Percentiles rank a stretch among this genome's conserved stretches.
Evolutionary conservation across 805 yeast species (phyloP).

Genomic region (Martiniozyma abietophila): DNA sequence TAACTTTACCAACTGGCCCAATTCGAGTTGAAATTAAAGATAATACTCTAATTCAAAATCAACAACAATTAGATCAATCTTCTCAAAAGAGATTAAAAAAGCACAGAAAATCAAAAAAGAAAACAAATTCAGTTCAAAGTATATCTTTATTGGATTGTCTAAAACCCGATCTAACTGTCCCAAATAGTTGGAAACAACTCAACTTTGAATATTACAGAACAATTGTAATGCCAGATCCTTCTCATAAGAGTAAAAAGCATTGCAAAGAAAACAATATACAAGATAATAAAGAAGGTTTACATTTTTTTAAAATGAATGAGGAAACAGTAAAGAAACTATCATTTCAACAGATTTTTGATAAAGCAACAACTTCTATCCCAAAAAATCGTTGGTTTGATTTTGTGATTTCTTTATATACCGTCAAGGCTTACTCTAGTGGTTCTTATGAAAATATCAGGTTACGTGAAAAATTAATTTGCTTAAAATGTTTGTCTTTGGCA

Average conservation of each 20-base stretch:
- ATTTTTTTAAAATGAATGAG: conserved; percentile 41
- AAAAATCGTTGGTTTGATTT: conserved; percentile 55
- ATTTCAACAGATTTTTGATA: conserved; percentile 54
- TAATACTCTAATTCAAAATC: conserved; percentile 18
- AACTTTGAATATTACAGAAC: conserved; percentile 44
- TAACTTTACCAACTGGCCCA: conserved; percentile 22
- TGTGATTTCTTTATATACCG: conserved; percentile 49
- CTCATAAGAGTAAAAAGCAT: conserved; percentile 5
- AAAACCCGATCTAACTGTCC: conserved; percentile 30
- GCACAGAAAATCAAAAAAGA: conserved; percentile 10
- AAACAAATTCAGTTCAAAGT: conserved; percentile 13
- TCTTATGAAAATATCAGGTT: conserved; percentile 43
- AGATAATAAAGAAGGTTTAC: conserved; percentile 37
- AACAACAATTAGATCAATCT: conserved; percentile 13
- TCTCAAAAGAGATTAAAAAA: conserved; percentile 5
- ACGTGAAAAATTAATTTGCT: conserved; percentile 49
- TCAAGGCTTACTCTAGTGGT: conserved; percentile 59
- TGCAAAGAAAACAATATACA: background rate
- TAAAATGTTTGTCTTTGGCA: conserved; percentile 61
- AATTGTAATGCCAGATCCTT: conserved; percentile 12
- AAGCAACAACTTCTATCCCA: conserved; percentile 50
- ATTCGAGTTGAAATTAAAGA: conserved; percentile 11
- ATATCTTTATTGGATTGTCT: conserved; percentile 23
- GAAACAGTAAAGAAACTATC: conserved; percentile 47
- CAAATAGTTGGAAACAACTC: conserved; percentile 47